A percentile compares a stretch with the other conserved stretches of the same genome.
These are phyloP conservation scores for Jamesozyma piceae DNA, from an alignment of 805 yeast genomes.

Conservation along the genomic window DNA sequence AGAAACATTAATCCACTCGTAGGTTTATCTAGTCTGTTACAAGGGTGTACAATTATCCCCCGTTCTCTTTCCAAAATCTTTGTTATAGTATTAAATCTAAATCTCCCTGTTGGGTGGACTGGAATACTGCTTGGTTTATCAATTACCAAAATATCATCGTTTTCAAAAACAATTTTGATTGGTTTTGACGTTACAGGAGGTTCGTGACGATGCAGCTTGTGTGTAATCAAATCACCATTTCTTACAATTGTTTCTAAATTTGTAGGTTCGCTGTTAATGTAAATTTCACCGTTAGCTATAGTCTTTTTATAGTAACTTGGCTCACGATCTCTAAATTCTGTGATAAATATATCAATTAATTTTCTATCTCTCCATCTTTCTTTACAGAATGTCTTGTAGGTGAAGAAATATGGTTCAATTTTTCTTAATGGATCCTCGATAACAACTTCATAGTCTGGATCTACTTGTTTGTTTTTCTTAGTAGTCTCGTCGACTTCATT, in stretches of 20 bases:
- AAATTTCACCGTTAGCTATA: slow-evolving; percentile 56
- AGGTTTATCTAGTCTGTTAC: slow-evolving; percentile 80
- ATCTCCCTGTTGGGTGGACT: slow-evolving; percentile 89
- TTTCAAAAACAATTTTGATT: slow-evolving; percentile 60
- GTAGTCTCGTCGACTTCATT: slow-evolving; percentile 16
- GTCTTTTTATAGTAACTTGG: slow-evolving; percentile 53
- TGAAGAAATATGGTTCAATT: slow-evolving; percentile 78
- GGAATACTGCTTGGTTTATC: slow-evolving; percentile 95
- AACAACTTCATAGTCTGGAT: slow-evolving; percentile 47
- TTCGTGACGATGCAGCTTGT: slow-evolving; percentile 79
- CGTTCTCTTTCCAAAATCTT: slow-evolving; percentile 63
- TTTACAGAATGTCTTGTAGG: slow-evolving; percentile 87
- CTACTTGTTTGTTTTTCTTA: slow-evolving; percentile 43
- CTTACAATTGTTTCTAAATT: slow-evolving; percentile 52
- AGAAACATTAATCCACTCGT: slow-evolving; percentile 92
- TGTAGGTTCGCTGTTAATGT: slow-evolving; percentile 60
- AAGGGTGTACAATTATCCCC: slow-evolving; percentile 57
- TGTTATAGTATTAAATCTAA: slow-evolving; percentile 66
- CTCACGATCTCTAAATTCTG: slow-evolving; percentile 77
- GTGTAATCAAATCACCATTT: slow-evolving; percentile 78
- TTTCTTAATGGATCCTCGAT: slow-evolving; percentile 56
- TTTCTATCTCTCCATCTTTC: slow-evolving; percentile 83
- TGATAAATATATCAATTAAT: slow-evolving; percentile 67
- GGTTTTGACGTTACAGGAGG: slow-evolving; percentile 61
- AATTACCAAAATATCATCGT: slow-evolving; percentile 67